These are phyloP conservation scores for Pythium folliculosum DNA, from an alignment of 352 stramenopile species.

Conservation along the genomic window DNA sequence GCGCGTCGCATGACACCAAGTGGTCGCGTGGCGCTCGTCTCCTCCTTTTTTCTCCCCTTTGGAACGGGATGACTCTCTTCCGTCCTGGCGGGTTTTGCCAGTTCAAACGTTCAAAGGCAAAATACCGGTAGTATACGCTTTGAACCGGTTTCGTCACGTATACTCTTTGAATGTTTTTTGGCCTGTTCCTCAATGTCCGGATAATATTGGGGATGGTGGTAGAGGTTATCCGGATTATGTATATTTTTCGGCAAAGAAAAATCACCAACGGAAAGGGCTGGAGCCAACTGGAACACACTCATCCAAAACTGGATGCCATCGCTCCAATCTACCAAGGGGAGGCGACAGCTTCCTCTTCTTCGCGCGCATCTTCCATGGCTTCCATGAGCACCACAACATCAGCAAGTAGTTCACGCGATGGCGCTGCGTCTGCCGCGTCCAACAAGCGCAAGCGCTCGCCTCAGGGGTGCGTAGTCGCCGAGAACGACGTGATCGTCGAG, in stretches of 20 bases:
- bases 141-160: constrained; percentile 8
- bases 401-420: not conserved
- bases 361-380: not conserved
- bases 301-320: not conserved
- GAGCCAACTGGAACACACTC: constrained; percentile 1
- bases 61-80: constrained; percentile 1
- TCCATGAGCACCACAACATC: not conserved
- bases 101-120: constrained; percentile 37
- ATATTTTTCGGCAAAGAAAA: constrained; percentile 9
- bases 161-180: constrained; percentile 1
- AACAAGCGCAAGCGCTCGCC: constrained; percentile 49
- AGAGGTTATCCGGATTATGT: constrained; percentile 17
- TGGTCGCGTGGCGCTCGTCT: constrained; percentile 17
- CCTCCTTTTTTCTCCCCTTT: not conserved
- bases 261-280: constrained; percentile 1
- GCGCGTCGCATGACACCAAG: constrained; percentile 47
- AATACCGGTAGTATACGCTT: constrained; percentile 24
- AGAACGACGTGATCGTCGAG: constrained; percentile 72
- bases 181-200: not conserved
- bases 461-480: constrained; percentile 52
- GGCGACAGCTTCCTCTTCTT: constrained; percentile 1
- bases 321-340: constrained; percentile 2
- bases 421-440: not conserved
- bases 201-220: not conserved
- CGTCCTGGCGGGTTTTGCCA: constrained; percentile 12